phyloP scores from a whole-genome alignment of 208 protist species.

The Acanthamoeba triangularis region DNA sequence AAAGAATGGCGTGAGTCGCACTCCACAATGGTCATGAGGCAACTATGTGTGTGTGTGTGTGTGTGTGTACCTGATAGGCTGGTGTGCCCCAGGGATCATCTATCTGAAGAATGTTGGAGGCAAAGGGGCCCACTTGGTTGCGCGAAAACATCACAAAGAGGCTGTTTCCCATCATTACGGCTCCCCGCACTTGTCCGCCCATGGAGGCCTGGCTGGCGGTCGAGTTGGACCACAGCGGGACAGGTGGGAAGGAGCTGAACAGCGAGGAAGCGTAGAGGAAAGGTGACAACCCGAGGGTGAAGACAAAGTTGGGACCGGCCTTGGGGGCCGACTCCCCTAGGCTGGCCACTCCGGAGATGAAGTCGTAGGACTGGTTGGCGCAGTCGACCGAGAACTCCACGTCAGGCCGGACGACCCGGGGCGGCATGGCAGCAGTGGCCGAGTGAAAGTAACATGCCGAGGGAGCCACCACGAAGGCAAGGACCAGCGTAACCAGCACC shows the following conservation, averaged over 20 bases:
- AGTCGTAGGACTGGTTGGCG: conserved; percentile 12
- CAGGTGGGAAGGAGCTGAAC: background rate
- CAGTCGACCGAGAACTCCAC: conserved; percentile 6
- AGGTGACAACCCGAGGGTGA: conserved; percentile 19
- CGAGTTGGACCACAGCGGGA: conserved; percentile 10
- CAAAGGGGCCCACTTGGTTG: background rate
- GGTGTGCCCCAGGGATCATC: background rate
- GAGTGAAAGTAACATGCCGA: background rate
- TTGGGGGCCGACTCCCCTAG: background rate
- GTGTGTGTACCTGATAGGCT: background rate
- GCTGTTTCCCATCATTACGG: background rate
- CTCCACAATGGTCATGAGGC: no score
- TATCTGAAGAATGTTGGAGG: conserved; percentile 7
- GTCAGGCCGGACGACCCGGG: background rate
- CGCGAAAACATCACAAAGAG: conserved; percentile 5
- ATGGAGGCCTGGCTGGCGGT: background rate
- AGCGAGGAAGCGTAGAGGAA: conserved; percentile 4
- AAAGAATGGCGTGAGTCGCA: no score
- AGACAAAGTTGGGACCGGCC: background rate
- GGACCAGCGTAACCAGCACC: background rate
- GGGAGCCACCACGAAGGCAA: background rate
- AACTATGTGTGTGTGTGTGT: no score
- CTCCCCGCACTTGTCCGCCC: background rate
- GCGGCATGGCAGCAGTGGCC: background rate
- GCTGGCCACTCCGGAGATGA: background rate